Conservation (phyloP, 2,329 filamentous ascomycete genomes). For the Aspergillus caelatus region DNA sequence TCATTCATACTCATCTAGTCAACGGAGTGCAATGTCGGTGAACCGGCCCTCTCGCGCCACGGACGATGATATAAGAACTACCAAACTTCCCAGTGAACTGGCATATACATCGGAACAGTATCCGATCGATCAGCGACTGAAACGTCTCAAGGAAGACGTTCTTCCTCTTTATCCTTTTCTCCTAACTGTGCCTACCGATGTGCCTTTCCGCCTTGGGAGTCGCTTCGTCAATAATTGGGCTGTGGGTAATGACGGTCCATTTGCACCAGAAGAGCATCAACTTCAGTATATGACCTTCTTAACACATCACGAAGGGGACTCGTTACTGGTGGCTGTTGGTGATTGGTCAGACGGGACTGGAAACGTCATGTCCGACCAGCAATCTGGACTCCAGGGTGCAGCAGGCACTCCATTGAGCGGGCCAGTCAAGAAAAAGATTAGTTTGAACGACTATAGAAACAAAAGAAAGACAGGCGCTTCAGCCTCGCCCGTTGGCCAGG, state of each 20-base stretch:
- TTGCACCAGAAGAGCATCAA: conserved; percentile 57
- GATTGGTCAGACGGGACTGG: conserved; percentile 56
- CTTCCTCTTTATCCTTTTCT: conserved; percentile 50
- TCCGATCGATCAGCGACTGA: conserved; percentile 40
- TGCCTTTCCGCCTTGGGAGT: conserved; percentile 47
- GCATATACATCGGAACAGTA: conserved; percentile 29
- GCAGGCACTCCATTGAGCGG: conserved; percentile 44
- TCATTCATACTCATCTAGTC: conserved; percentile 7
- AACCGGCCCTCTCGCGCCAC: conserved; percentile 34
- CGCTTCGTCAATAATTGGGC: conserved; percentile 51
- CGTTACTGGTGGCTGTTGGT: conserved; percentile 55
- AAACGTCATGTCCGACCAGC: conserved; percentile 48
- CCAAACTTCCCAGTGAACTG: conserved; percentile 25
- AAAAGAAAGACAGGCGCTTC: conserved; percentile 48
- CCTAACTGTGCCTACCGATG: conserved; percentile 50
- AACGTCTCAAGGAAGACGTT: conserved; percentile 44
- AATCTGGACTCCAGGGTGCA: conserved; percentile 39
- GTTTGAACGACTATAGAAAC: conserved; percentile 62
- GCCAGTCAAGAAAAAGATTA: conserved; percentile 63
- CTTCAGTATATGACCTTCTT: conserved; percentile 66
- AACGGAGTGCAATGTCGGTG: conserved; percentile 45
- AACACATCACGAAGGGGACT: conserved; percentile 59
- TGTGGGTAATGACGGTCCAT: conserved; percentile 54
- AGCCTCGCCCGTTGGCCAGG: conserved; percentile 28
- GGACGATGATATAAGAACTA: conserved; percentile 28